phyloP scores from a whole-genome alignment of 257 asterid species.

The Nicotiana knightiana region DNA sequence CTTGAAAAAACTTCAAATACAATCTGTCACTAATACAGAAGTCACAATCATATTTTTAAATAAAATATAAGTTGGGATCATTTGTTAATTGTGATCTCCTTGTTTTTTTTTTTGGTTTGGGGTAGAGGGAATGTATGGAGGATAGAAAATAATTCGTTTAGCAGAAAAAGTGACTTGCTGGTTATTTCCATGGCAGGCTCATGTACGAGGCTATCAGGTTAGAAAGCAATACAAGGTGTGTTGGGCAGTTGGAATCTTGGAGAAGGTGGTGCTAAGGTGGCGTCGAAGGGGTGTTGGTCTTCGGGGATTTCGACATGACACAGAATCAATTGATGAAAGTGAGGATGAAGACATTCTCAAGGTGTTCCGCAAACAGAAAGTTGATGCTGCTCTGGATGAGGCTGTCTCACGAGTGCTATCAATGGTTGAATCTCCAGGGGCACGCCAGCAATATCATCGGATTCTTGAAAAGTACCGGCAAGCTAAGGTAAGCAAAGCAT shows the following conservation, averaged over 20 bases:
- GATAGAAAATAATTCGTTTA: not conserved
- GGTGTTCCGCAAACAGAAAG: slow-evolving; percentile 80
- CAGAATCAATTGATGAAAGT: slow-evolving; percentile 41
- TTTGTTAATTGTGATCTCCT: not conserved
- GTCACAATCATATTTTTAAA: not conserved
- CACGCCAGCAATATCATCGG: slow-evolving; percentile 88
- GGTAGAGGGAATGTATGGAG: not conserved
- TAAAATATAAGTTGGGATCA: not conserved
- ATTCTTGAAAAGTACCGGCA: slow-evolving; percentile 67
- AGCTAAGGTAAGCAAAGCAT: slow-evolving; percentile 61
- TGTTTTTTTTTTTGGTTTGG: not conserved
- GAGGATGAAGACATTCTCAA: slow-evolving; percentile 78
- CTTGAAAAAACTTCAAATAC: not conserved
- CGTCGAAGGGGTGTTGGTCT: slow-evolving; percentile 77
- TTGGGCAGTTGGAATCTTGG: slow-evolving; percentile 94
- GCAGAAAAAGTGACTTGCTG: slow-evolving; percentile 10
- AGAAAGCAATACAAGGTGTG: slow-evolving; percentile 69
- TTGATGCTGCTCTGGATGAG: slow-evolving; percentile 72
- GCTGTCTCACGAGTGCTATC: slow-evolving; percentile 88
- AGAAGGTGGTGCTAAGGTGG: slow-evolving; percentile 90
- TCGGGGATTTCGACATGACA: slow-evolving; percentile 65
- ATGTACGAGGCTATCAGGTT: slow-evolving; percentile 90
- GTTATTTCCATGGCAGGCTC: slow-evolving; percentile 53
- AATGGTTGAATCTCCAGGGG: slow-evolving; percentile 76
- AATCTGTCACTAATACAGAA: not conserved